A percentile compares a stretch with the other conserved stretches of the same genome.
Evolutionary conservation across 2,329 filamentous ascomycete genomes (phyloP).

Genomic region (Epichloe festucae): DNA sequence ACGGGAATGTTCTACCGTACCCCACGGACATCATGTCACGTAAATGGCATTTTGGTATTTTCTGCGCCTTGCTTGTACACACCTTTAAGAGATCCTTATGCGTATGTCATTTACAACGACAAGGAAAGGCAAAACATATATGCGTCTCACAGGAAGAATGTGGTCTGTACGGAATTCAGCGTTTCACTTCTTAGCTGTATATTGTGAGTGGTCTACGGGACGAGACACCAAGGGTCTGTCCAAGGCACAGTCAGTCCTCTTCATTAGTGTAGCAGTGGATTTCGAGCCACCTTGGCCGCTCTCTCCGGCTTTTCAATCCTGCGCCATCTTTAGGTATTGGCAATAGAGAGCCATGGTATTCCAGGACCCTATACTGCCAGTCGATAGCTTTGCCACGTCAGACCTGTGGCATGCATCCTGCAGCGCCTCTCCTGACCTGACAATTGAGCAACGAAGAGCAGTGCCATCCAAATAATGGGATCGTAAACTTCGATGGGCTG

Average conservation of each 20-base stretch:
- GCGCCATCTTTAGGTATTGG: not conserved
- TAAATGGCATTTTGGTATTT: too few relatives aligned
- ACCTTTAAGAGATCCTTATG: too few relatives aligned
- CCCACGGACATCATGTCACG: too few relatives aligned
- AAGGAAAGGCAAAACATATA: not conserved
- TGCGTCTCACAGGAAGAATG: not conserved
- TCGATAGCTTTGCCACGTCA: not conserved
- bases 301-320: not conserved
- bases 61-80: too few relatives aligned
- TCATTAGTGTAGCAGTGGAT: not conserved
- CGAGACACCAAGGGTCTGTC: not conserved
- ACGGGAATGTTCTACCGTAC: too few relatives aligned
- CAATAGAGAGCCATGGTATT: not conserved
- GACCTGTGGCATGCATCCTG: conserved; percentile 1
- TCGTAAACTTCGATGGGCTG: not conserved
- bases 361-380: not conserved
- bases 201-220: conserved; percentile 2
- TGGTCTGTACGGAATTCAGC: not conserved
- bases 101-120: too few relatives aligned
- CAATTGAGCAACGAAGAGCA: not conserved
- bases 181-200: not conserved
- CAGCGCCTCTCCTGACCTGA: not conserved
- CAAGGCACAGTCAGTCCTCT: not conserved
- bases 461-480: not conserved
- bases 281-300: not conserved